Percentiles rank a stretch among this genome's conserved stretches.
These are phyloP conservation scores for Candida orba DNA, from an alignment of 805 yeast species.

Conservation along the genomic window DNA sequence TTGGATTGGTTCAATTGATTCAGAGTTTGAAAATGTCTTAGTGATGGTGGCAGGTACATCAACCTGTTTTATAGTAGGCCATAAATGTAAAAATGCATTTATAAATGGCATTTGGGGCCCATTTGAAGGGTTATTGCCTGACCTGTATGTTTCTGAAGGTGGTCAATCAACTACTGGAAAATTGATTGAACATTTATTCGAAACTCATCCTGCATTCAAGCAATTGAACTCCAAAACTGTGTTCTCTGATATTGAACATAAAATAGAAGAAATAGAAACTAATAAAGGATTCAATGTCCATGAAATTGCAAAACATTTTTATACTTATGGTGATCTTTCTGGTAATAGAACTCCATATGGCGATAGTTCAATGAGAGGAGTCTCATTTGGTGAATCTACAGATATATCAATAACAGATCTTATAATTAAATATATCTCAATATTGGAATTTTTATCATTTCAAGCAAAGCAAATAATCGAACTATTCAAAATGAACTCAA, in stretches of 20 bases:
- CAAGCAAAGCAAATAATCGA: conserved; percentile 38
- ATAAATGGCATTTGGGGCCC: conserved; percentile 59
- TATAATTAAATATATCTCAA: conserved; percentile 36
- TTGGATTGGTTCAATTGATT: conserved; percentile 36
- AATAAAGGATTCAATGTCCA: conserved; percentile 17
- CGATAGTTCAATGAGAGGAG: conserved; percentile 42
- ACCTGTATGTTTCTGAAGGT: conserved; percentile 37
- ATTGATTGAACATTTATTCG: conserved; percentile 40
- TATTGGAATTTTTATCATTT: conserved; percentile 44
- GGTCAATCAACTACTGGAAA: conserved; percentile 57
- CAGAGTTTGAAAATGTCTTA: conserved; percentile 22
- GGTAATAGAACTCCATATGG: conserved; percentile 55
- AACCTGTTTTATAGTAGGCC: conserved; percentile 41
- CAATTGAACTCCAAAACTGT: conserved; percentile 10
- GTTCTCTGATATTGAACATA: conserved; percentile 20
- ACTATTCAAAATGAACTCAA: conserved; percentile 21
- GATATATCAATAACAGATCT: conserved; percentile 29
- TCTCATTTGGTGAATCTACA: conserved; percentile 40
- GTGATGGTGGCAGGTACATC: conserved; percentile 58
- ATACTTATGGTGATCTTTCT: conserved; percentile 47
- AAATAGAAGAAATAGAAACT: conserved; percentile 13
- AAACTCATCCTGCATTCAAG: conserved; percentile 31
- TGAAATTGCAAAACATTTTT: conserved; percentile 28
- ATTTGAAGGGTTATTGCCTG: conserved; percentile 31
- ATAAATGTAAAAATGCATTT: conserved; percentile 10